Base-by-base conservation (phyloP, 2,329 filamentous ascomycete species). In the Diaporthe sp. region DNA sequence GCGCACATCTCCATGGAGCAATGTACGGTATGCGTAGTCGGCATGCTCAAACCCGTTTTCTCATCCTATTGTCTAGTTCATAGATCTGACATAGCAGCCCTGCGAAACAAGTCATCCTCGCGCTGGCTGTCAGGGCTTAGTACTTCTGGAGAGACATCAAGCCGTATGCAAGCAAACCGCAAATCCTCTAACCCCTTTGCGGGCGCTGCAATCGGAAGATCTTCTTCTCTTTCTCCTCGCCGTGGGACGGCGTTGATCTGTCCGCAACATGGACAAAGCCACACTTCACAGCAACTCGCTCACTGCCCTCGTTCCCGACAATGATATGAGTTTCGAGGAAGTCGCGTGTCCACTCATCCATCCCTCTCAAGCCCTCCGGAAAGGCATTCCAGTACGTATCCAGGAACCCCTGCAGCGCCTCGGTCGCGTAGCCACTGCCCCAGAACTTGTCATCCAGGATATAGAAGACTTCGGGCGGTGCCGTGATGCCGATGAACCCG, bases 401-500 rank as follows among this genome's bases (percentile, higher is more conserved):
- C 4, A 72, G n/a, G 44, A 72, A 72, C 4, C 44, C 46, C 31
- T 28, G 57, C 46, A 72, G 34, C 19, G 70, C 70, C 57, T 72
- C 70, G 6, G 57, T 62, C 6, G 57, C 70, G 42, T 59, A 62
- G 9, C 70, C 70, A 13, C 44, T 28, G n/a, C 46, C 46, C 70
- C 70, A 62, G 31, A 25, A 72, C 31, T 44, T 44, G 4, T 62
- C 70, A 12, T 72, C 70, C 12, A 72, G 19, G 17, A 72, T 62
- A 9, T 72, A 72, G 34, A 72, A 72, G 1, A 72, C 58, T 22
- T 72, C 70, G 4, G 70, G 70, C 59, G 70, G 70, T 17, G 25
- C 31, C 6, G 70, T 72, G 22, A 72, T 72, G 39, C 70, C 70
- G 58, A 72, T n/a, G 46, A 72, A 72, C 31, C 70, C 70, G 13